Evolutionary conservation across 2,329 filamentous ascomycete genomes (phyloP).

Genomic region (Drechmeria coniospora): DNA sequence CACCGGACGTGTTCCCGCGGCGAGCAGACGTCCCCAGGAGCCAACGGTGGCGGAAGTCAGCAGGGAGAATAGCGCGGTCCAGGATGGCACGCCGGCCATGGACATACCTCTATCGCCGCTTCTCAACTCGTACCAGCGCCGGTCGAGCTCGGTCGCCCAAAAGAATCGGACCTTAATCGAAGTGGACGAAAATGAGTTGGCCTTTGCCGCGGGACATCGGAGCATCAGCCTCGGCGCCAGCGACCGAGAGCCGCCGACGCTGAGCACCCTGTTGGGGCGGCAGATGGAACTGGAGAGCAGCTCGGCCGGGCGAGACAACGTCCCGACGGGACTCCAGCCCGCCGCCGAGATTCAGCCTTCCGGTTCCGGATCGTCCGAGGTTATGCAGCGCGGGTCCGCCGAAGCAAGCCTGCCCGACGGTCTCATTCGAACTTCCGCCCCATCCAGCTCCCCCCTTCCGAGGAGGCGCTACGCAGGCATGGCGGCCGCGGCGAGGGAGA

Average conservation of each 20-base stretch:
- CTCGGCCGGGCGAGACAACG: constrained; percentile 9
- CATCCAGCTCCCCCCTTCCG: constrained; percentile 29
- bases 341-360: constrained; percentile 25
- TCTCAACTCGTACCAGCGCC: constrained; percentile 36
- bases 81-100: constrained; percentile 48
- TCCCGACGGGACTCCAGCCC: constrained; percentile 20
- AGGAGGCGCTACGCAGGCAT: constrained; percentile 31
- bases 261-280: constrained; percentile 45
- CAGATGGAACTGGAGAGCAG: constrained; percentile 21
- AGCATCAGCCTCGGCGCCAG: constrained; percentile 54
- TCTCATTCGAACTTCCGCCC: constrained; percentile 19
- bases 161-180: constrained; percentile 39
- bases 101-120: constrained; percentile 60
- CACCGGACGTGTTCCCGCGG: constrained; percentile 14
- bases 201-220: constrained; percentile 45
- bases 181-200: constrained; percentile 45
- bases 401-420: constrained; percentile 32
- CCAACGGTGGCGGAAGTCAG: constrained; percentile 15
- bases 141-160: constrained; percentile 56
- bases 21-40: constrained; percentile 11
- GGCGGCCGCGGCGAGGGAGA: constrained; percentile 18
- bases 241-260: constrained; percentile 46
- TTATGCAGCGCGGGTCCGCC: constrained; percentile 24
- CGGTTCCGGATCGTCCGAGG: constrained; percentile 21
- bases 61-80: constrained; percentile 24